Conservation (phyloP, 129 eudicot genomes). For the Lonicera japonica region DNA sequence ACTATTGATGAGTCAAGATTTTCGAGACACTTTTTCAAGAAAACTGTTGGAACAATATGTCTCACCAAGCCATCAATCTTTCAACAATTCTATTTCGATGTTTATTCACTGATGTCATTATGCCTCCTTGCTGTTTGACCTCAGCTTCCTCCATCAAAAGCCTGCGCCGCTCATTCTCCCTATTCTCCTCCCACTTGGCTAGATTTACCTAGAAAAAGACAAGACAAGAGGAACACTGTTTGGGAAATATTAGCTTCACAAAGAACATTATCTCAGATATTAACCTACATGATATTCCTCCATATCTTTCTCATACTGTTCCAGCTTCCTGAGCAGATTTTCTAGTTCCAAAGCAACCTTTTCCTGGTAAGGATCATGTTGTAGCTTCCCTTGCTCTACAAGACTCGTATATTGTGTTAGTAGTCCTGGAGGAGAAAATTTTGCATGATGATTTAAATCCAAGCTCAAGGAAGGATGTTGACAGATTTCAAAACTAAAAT, state of each 20-base stretch:
- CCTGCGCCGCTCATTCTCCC: slow-evolving; percentile 69
- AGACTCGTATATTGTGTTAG: slow-evolving; percentile 60
- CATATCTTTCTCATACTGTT: slow-evolving; percentile 83
- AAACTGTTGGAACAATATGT: not conserved
- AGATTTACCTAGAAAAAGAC: slow-evolving; percentile 49
- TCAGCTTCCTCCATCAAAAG: slow-evolving; percentile 76
- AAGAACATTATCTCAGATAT: slow-evolving; percentile 5
- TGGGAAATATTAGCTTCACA: not conserved
- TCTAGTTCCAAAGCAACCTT: slow-evolving; percentile 73
- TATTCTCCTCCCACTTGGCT: slow-evolving; percentile 69
- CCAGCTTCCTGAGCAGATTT: slow-evolving; percentile 57
- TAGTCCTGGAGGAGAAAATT: slow-evolving; percentile 47
- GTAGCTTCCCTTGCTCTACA: slow-evolving; percentile 70
- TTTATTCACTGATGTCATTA: slow-evolving; percentile 31
- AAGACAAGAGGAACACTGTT: slow-evolving; percentile 3
- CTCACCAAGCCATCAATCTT: slow-evolving; percentile 70
- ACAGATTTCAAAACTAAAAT: not conserved
- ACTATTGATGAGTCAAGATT: too few relatives aligned
- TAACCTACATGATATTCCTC: slow-evolving; percentile 69
- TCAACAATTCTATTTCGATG: slow-evolving; percentile 42
- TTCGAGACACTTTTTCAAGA: too few relatives aligned
- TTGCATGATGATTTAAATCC: slow-evolving; percentile 5
- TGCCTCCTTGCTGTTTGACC: slow-evolving; percentile 60
- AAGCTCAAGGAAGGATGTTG: not conserved
- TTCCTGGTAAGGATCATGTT: slow-evolving; percentile 89